Conservation (phyloP, 1,284 basidiomycete species). For the Boletellus deceptivus region DNA sequence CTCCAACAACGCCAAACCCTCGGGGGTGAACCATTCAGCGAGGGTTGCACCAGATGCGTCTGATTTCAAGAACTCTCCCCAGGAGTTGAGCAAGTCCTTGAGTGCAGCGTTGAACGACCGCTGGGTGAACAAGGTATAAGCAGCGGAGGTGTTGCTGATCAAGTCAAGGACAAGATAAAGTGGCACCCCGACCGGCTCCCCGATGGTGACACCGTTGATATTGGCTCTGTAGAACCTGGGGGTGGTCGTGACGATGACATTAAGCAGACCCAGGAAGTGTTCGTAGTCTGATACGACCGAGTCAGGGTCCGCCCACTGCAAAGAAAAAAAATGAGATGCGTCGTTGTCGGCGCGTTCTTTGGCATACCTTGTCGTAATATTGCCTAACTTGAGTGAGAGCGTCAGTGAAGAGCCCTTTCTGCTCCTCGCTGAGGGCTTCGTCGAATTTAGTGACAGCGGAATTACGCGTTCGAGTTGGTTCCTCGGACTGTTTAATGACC, state of each 20-base stretch:
- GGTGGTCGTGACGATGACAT: background rate
- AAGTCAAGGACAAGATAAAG: slow-evolving; percentile 22
- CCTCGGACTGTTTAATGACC: too few species aligned
- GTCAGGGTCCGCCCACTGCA: background rate
- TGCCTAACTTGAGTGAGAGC: background rate
- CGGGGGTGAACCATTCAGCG: slow-evolving; percentile 11
- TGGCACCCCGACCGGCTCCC: slow-evolving; percentile 1
- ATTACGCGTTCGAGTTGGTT: too few species aligned
- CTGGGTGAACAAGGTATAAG: slow-evolving; percentile 20
- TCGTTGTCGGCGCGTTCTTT: too few species aligned
- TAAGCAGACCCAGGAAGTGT: background rate
- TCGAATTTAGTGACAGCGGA: background rate
- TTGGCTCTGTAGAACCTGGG: slow-evolving; percentile 4
- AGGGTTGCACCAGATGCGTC: slow-evolving; percentile 3
- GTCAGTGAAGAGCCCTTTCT: background rate
- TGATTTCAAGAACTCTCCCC: slow-evolving; percentile 13
- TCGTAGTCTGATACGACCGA: background rate
- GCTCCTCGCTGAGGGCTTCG: background rate
- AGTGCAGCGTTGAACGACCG: slow-evolving; percentile 18
- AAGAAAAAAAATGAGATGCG: too few species aligned
- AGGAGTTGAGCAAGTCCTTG: background rate
- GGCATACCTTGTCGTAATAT: background rate
- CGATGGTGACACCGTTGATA: slow-evolving; percentile 14
- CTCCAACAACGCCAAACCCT: background rate
- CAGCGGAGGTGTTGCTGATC: slow-evolving; percentile 25